Conservation (phyloP, 352 stramenopile genomes). For the Phytophthora chlamydospora region DNA sequence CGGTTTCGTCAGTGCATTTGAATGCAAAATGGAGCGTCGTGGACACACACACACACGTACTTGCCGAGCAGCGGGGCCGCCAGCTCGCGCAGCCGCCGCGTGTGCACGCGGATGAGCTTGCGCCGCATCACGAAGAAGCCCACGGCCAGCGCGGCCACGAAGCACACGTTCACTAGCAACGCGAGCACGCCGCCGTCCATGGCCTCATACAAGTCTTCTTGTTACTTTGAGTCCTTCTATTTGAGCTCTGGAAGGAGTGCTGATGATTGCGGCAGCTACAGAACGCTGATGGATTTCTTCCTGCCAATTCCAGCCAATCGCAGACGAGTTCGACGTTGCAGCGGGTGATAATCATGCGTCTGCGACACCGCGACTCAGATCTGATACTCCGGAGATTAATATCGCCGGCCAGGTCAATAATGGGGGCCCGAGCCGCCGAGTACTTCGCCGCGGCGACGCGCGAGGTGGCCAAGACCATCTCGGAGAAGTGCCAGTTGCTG, state of each 20-base stretch:
- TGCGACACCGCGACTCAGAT: constrained; percentile 29
- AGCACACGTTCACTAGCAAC: constrained; percentile 49
- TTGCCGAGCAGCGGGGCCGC: constrained; percentile 55
- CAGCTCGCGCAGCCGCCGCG: constrained; percentile 52
- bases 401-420: background rate
- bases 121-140: constrained; percentile 58
- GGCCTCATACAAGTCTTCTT: constrained; percentile 19
- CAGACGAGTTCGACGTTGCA: constrained; percentile 19
- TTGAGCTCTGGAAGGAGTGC: constrained; percentile 5
- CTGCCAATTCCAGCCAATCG: constrained; percentile 15
- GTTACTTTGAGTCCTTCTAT: constrained; percentile 9
- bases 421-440: constrained; percentile 11
- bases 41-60: constrained; percentile 37
- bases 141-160: constrained; percentile 47
- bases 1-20: constrained; percentile 5
- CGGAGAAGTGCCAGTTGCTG: constrained; percentile 77
- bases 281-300: constrained; percentile 6
- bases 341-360: constrained; percentile 15
- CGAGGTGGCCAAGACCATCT: constrained; percentile 70
- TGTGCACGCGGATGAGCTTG: constrained; percentile 52
- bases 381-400: constrained; percentile 4
- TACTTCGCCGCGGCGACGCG: constrained; percentile 62
- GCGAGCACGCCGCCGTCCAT: constrained; percentile 44
- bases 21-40: constrained; percentile 1
- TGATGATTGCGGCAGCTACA: constrained; percentile 19